phyloP scores from a whole-genome alignment of 139 green algal genomes.

The Marvania coccoides region DNA sequence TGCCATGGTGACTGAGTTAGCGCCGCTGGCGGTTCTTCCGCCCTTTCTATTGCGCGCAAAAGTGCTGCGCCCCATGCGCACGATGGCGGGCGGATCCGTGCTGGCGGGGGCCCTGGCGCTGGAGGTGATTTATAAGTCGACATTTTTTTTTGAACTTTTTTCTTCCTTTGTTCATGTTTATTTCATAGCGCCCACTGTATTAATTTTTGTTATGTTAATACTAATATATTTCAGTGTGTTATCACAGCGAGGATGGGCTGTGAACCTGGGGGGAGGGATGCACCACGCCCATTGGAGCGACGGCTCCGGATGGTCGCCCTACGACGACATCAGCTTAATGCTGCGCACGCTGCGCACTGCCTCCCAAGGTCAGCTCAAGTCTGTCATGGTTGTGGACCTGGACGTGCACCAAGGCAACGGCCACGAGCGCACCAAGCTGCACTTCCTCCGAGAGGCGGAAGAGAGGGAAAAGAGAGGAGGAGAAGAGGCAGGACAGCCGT shows the following conservation, averaged over 20 bases:
- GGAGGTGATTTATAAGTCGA: too few species aligned
- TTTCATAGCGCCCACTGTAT: too few species aligned
- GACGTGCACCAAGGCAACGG: slow-evolving; percentile 75
- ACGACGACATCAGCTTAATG: slow-evolving; percentile 56
- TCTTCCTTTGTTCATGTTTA: too few species aligned
- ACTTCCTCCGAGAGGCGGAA: too few species aligned
- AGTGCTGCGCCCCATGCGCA: slow-evolving; percentile 45
- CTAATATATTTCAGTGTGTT: too few species aligned
- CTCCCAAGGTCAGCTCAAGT: slow-evolving; percentile 15
- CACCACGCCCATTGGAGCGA: slow-evolving; percentile 52
- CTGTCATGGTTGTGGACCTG: slow-evolving; percentile 60
- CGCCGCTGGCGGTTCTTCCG: slow-evolving; percentile 50
- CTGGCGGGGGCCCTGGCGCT: slow-evolving; percentile 59
- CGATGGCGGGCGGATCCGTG: slow-evolving; percentile 55
- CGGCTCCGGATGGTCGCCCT: slow-evolving; percentile 51
- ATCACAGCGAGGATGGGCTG: slow-evolving; percentile 65
- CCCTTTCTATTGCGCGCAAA: slow-evolving; percentile 35
- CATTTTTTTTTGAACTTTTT: too few species aligned
- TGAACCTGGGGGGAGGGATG: slow-evolving; percentile 78
- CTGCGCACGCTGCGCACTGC: slow-evolving; percentile 31
- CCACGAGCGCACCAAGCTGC: slow-evolving; percentile 52
- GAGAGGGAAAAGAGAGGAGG: too few species aligned
- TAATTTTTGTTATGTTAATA: too few species aligned
- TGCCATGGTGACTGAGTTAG: slow-evolving; percentile 53
- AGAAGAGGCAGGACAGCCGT: too few species aligned